These are phyloP conservation scores for Keithomyces neogunnii DNA, from an alignment of 2,329 filamentous ascomycete species.

Conservation along the genomic window DNA sequence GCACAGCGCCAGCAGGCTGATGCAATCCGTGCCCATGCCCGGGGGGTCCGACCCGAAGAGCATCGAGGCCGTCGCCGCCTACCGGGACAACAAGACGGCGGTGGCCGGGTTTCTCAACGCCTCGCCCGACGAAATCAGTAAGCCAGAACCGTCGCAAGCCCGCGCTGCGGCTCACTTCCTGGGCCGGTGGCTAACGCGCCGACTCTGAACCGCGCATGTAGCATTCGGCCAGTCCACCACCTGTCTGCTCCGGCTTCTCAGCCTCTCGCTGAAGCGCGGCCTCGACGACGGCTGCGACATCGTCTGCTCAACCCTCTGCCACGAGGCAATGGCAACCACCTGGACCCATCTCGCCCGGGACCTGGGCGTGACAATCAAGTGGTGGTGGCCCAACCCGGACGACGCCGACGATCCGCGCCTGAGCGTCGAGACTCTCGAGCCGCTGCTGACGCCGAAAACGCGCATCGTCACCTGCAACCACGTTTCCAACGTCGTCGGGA, in stretches of 20 bases:
- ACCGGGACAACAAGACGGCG: no score
- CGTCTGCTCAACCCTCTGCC: constrained; percentile 63
- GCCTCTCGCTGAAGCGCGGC: constrained; percentile 42
- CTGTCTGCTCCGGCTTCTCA: constrained; percentile 66
- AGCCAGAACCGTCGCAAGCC: no score
- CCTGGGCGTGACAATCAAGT: constrained; percentile 54
- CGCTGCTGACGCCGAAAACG: constrained; percentile 54
- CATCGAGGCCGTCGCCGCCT: no score
- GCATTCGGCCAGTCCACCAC: constrained; percentile 69
- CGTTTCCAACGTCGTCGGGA: constrained; percentile 64
- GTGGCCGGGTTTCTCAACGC: neutral
- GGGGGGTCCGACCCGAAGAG: no score
- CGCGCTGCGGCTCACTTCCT: neutral
- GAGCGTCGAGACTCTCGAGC: constrained; percentile 42
- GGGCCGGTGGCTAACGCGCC: neutral
- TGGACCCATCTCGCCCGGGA: constrained; percentile 62
- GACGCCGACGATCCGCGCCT: neutral
- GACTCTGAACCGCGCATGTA: neutral
- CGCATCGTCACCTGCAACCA: constrained; percentile 67
- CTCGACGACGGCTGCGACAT: constrained; percentile 41
- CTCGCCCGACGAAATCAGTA: constrained; percentile 1
- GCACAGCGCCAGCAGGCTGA: neutral
- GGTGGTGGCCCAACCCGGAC: constrained; percentile 51
- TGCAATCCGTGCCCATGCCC: neutral
- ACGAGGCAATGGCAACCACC: constrained; percentile 68